Evolutionary conservation across 192 early-diverging fungal species (phyloP).

Genomic region (Coemansia sp.): DNA sequence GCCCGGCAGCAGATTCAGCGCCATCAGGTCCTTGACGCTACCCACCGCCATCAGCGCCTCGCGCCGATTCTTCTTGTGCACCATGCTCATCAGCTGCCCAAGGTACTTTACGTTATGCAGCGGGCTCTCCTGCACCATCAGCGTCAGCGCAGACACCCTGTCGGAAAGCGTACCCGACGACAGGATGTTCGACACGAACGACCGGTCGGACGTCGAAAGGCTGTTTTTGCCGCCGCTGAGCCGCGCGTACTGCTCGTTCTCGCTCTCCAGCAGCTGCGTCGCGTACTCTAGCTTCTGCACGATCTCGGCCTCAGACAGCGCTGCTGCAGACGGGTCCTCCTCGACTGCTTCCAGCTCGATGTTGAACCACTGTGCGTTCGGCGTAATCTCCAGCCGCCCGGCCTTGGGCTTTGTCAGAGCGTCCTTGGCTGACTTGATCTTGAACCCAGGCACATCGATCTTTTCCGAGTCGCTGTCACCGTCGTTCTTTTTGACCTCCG

Average conservation of each 20-base stretch:
- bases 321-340: constrained; percentile 11
- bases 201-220: constrained; percentile 74
- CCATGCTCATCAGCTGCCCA: constrained; percentile 78
- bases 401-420: constrained; percentile 24
- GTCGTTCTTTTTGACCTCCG: constrained; percentile 17
- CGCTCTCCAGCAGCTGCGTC: constrained; percentile 60
- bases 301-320: constrained; percentile 35
- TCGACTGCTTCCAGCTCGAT: constrained; percentile 15
- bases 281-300: constrained; percentile 52
- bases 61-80: constrained; percentile 84
- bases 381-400: constrained; percentile 22
- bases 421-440: constrained; percentile 52
- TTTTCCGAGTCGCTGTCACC: constrained; percentile 17
- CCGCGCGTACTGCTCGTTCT: constrained; percentile 60
- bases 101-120: constrained; percentile 74
- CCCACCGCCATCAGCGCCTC: constrained; percentile 83
- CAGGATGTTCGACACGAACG: constrained; percentile 85
- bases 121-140: constrained; percentile 90
- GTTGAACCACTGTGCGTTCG: constrained; percentile 37
- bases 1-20: constrained; percentile 70
- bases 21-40: constrained; percentile 86
- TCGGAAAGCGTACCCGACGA: constrained; percentile 90
- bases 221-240: constrained; percentile 50
- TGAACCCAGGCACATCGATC: constrained; percentile 32
- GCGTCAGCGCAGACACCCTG: constrained; percentile 88